Base-by-base conservation (phyloP, 805 yeast genomes). In the Lipomyces sp. region DNA sequence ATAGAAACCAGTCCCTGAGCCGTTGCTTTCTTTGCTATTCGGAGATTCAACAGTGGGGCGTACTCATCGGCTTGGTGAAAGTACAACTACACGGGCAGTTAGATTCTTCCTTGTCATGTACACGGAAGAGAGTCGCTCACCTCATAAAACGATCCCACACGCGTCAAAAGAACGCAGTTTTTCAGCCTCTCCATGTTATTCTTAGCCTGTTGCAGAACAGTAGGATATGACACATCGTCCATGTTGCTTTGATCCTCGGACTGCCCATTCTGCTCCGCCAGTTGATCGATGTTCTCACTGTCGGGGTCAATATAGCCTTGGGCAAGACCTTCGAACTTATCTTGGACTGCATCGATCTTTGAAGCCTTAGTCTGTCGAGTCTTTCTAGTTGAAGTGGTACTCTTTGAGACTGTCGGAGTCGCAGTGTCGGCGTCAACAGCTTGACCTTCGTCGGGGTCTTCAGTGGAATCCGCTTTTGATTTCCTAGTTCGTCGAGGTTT, bases 111-210 rank as follows among this genome's bases (percentile, higher is more conserved):
- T 1, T 36, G 14, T 16, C 40, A 19, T 18, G 14, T 21, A 21
- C n/a, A 32, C 14, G 21, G 5, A 16, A 23, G 6, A n/a, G n/a
- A 52, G 16, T 14, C 3, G 10, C 56, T 5, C 33, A 58, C 61
- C 58, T 87, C 96, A 61, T 85, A 87, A 66, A 87, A 87, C 21
- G 89, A 79, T 0, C 96, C 97, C 33, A 89, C 90, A 61, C 88
- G 95, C 1, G 89, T 82, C 34, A 83, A 62, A 0, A 86, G 82
- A 0, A 84, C 82, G 54, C 81, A 75, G 3, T 70, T 77, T 8
- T 75, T 73, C 58, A 77, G 69, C 41, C 64, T 59, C 40, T 73
- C 71, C 75, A 78, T 79, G 14, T 70, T 60, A 3, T 67, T 68
- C 33, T 74, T 35, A 10, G 53, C 63, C 22, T 57, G 60, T 8